These are phyloP conservation scores for Curvularia sp. DNA, from an alignment of 2,329 filamentous ascomycete species.

Conservation along the genomic window DNA sequence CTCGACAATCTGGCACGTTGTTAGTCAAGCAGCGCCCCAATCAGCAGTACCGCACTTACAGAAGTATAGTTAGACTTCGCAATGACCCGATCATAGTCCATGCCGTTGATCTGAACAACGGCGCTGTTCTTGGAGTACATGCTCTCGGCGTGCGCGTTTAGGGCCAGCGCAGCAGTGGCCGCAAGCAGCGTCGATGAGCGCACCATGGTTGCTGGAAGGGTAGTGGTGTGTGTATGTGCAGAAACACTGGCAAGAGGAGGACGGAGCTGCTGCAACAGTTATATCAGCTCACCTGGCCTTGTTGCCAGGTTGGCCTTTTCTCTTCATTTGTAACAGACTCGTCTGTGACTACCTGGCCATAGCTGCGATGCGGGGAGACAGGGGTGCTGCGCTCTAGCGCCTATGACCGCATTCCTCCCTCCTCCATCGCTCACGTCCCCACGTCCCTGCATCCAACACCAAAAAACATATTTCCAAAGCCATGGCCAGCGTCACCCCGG, in stretches of 20 bases:
- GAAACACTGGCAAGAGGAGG: slow-evolving; percentile 9
- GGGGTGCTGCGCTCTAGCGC: slow-evolving; percentile 12
- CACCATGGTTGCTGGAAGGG: slow-evolving; percentile 40
- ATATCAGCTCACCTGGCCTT: slow-evolving; percentile 24
- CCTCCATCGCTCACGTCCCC: slow-evolving; percentile 1
- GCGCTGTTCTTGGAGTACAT: slow-evolving; percentile 87
- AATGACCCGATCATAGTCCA: slow-evolving; percentile 82
- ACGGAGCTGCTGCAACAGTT: slow-evolving; percentile 15
- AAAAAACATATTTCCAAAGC: slow-evolving; percentile 1
- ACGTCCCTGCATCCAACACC: slow-evolving; percentile 3
- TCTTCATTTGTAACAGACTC: slow-evolving; percentile 13
- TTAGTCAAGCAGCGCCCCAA: slow-evolving; percentile 5
- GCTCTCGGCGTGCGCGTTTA: slow-evolving; percentile 70
- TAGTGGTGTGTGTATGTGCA: slow-evolving; percentile 6
- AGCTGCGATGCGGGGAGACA: slow-evolving; percentile 22
- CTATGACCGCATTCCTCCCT: slow-evolving; percentile 19
- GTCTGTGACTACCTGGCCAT: slow-evolving; percentile 12
- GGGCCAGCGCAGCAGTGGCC: slow-evolving; percentile 67
- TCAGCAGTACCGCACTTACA: slow-evolving; percentile 60
- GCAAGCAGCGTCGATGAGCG: slow-evolving; percentile 53
- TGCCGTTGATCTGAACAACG: slow-evolving; percentile 80
- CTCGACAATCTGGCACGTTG: slow-evolving; percentile 48
- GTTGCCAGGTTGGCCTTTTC: slow-evolving; percentile 25
- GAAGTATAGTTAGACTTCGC: slow-evolving; percentile 90
- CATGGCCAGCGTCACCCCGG: slow-evolving; percentile 77